Evolutionary conservation across 2,329 filamentous ascomycete species (phyloP).

Genomic region (Chrysosphaeria jannelii): DNA sequence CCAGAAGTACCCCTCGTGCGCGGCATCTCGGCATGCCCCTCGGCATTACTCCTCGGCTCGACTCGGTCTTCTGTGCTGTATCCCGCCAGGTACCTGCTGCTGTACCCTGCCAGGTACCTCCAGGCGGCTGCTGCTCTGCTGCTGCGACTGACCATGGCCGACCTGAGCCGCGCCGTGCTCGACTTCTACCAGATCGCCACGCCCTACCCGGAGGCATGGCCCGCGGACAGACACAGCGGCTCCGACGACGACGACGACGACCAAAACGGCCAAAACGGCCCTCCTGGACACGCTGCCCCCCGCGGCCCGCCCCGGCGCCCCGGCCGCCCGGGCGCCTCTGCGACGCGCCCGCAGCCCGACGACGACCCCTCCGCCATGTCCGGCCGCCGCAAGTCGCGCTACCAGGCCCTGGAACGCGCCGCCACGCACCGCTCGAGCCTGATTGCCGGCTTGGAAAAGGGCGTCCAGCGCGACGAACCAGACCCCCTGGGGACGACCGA

Average conservation of each 20-base stretch:
- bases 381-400: conserved; percentile 42
- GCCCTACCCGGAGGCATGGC: conserved; percentile 62
- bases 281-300: not conserved
- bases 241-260: conserved; percentile 31
- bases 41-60: no score
- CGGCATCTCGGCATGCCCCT: no score
- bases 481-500: conserved; percentile 73
- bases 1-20: no score
- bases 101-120: no score
- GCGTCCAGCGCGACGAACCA: conserved; percentile 64
- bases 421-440: conserved; percentile 36
- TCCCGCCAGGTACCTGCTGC: no score
- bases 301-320: conserved; percentile 1
- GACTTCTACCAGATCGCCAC: conserved; percentile 71
- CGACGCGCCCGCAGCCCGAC: conserved; percentile 45
- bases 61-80: no score
- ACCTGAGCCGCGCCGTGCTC: conserved; percentile 47
- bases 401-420: conserved; percentile 53
- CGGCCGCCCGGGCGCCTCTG: conserved; percentile 16
- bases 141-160: no score
- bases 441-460: conserved; percentile 29
- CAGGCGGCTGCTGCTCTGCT: no score
- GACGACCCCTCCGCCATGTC: conserved; percentile 22
- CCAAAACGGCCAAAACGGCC: conserved; percentile 12
- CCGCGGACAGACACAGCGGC: conserved; percentile 40